Evolutionary conservation across 2,329 filamentous ascomycete species (phyloP), one percentile per base, ranked within the genome.

Genomic region (Fonsecaea erecta): DNA sequence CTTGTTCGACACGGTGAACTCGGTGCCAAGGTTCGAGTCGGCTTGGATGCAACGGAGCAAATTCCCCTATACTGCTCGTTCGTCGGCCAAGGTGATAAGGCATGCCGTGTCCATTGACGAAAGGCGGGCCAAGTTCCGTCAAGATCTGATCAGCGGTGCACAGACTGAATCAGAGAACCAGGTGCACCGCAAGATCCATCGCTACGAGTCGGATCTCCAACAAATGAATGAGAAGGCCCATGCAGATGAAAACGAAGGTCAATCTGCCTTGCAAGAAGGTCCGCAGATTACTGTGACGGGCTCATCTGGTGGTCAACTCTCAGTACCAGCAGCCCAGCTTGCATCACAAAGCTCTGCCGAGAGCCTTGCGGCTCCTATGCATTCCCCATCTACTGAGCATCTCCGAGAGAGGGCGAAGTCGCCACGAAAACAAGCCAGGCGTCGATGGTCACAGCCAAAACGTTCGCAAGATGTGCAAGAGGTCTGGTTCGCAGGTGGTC

Each of bases 1-100:
- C 0, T 82, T 95, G 0, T 95, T 94, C 68, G 91, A 94, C 71
- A 93, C 90, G 0, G 91, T 94, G 68, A 93, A 93, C 72, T 91
- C 88, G 14, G 90, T 93, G 0, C 90, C 90, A 0, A 83, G 85
- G 2, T 95, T 95, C 65, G 91, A 95, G 76, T 85, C 81, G 52
- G 83, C 81, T 5, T 83, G 79, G 78, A 93, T 94, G 89, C 86
- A 91, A 73, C 85, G 91, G 40, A 91, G 85, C 73, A 92, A 89
- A 74, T 92, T 92, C 48, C 90, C 90, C 14, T 79, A 79, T 60
- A 85, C 83, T 0, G 83, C 84, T 21, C 79, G 81, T 62, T 84
- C 81, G 68, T 82, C 83, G 2, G 84, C 84, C 3, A 80, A 77
- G 57, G 78, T 85, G 1, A 85, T 86, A 63, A 79, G 85, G 7